Base-by-base conservation (phyloP, 805 yeast species). In the Ogataea henricii region DNA sequence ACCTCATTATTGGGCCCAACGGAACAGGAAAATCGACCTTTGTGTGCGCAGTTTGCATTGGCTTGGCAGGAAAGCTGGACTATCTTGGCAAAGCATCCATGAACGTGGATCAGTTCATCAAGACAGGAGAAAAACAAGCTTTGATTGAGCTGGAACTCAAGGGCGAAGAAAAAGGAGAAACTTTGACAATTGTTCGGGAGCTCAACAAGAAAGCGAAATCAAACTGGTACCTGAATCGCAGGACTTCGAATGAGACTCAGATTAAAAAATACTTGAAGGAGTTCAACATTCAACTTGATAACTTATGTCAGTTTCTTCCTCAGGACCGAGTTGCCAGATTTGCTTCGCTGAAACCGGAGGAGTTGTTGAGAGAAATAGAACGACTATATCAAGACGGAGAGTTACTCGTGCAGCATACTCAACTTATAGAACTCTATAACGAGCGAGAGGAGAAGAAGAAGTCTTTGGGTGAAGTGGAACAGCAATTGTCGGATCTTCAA, bases 1-100 rank as follows among this genome's bases (percentile, higher is more conserved):
- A 94, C 62, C 81, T 94, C 84, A 87, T 94, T 48, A 85, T 94
- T 45, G 99, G 97, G 0, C 97, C 97, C 10, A 94, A 94, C 64
- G 99, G 99, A 29, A 81, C 96, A 0, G 99, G 99, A 6, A 94
- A 94, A 60, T 84, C 94, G 32, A 89, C 98, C 0, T 80, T 94
- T 58, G 91, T 94, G 3, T 88, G 97, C 51, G 98, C 97, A 0
- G 80, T 92, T 1, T 92, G 96, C 62, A 72, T 94, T 27, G 96
- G 97, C 0, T 69, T 94, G 14, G 92, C 85, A 1, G 98, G 97
- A 1, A 81, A 78, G 59, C 77, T 87, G 18, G 87, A 80, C 33
- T 70, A 82, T 36, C 77, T 91, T 49, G 95, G 94, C 3, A 68
- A 87, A 78, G 71, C 85, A 72, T 63, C 79, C 61, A 65, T 79